A percentile compares a stretch with the other conserved stretches of the same genome.
Evolutionary conservation across 371 early-diverging fungal species (phyloP).

Genomic region (Haplosporangium sp.): DNA sequence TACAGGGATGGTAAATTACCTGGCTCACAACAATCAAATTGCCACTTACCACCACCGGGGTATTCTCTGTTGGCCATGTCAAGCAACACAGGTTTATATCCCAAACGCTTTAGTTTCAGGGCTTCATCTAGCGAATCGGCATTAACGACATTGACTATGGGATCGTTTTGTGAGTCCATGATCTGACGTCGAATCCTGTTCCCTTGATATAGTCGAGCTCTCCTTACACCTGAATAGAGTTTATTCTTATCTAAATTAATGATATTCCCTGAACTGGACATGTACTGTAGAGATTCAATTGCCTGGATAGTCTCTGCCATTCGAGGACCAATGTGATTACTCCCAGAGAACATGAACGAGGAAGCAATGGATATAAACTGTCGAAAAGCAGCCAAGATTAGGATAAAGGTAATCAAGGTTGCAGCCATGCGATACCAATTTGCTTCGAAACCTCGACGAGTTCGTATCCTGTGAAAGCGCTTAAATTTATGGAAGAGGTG

Average conservation of each 20-base stretch:
- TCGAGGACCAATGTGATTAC: constrained; percentile 24
- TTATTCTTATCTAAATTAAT: constrained; percentile 38
- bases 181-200: constrained; percentile 42
- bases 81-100: constrained; percentile 58
- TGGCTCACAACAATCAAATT: neutral
- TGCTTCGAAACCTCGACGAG: constrained; percentile 30
- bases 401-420: constrained; percentile 18
- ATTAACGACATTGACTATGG: constrained; percentile 48
- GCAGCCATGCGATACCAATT: constrained; percentile 39
- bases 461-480: constrained; percentile 38
- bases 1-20: neutral
- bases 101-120: constrained; percentile 47
- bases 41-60: constrained; percentile 57
- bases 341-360: constrained; percentile 17
- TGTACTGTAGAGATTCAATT: constrained; percentile 37
- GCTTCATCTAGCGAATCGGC: constrained; percentile 57
- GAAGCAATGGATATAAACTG: constrained; percentile 6
- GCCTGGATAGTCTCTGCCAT: constrained; percentile 52
- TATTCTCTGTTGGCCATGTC: constrained; percentile 57
- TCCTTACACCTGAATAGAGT: constrained; percentile 45
- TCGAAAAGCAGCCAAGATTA: constrained; percentile 14
- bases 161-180: constrained; percentile 49
- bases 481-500: constrained; percentile 19
- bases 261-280: constrained; percentile 21
- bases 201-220: constrained; percentile 46